A percentile compares a stretch with the other conserved stretches of the same genome.
Evolutionary conservation across 1,284 basidiomycete genomes (phyloP).

Genomic region (Athelia psychrophila): DNA sequence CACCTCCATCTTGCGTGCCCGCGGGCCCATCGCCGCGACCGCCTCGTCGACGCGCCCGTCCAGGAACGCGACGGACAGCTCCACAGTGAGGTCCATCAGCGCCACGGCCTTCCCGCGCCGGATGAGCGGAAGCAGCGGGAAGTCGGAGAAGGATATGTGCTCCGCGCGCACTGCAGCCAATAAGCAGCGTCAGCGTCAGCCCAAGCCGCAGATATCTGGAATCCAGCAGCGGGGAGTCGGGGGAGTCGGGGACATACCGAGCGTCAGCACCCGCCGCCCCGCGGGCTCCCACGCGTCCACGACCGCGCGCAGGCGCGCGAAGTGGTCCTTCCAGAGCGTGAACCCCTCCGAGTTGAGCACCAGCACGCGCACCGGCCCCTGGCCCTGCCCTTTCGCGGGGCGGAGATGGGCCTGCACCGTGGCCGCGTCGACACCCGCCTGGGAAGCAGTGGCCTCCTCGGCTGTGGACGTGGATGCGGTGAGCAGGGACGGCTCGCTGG

Average conservation of each 20-base stretch:
- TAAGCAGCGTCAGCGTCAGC: no score
- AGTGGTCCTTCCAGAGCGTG: constrained; percentile 73
- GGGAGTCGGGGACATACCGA: constrained; percentile 32
- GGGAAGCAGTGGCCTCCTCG: not conserved
- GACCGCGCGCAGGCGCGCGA: constrained; percentile 49
- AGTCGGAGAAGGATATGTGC: constrained; percentile 62
- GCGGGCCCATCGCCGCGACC: constrained; percentile 18
- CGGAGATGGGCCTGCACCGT: not conserved
- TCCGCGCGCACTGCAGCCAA: constrained; percentile 41
- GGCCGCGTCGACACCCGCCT: no score
- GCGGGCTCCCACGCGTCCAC: constrained; percentile 50
- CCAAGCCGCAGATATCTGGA: not conserved
- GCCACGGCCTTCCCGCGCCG: constrained; percentile 29
- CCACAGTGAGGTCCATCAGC: constrained; percentile 39
- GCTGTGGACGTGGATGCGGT: constrained; percentile 1
- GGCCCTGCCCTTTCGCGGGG: constrained; percentile 10
- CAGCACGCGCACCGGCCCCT: constrained; percentile 38
- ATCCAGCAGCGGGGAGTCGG: no score
- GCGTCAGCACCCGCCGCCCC: constrained; percentile 42
- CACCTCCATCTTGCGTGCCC: constrained; percentile 41
- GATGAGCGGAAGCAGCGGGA: constrained; percentile 42
- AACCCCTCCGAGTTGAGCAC: constrained; percentile 75
- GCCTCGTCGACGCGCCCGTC: constrained; percentile 34
- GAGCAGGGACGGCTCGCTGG: constrained; percentile 9
- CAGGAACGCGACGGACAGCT: constrained; percentile 48